These are phyloP conservation scores for Paramyrothecium roridum DNA, from an alignment of 2,329 filamentous ascomycete genomes.

Conservation along the genomic window DNA sequence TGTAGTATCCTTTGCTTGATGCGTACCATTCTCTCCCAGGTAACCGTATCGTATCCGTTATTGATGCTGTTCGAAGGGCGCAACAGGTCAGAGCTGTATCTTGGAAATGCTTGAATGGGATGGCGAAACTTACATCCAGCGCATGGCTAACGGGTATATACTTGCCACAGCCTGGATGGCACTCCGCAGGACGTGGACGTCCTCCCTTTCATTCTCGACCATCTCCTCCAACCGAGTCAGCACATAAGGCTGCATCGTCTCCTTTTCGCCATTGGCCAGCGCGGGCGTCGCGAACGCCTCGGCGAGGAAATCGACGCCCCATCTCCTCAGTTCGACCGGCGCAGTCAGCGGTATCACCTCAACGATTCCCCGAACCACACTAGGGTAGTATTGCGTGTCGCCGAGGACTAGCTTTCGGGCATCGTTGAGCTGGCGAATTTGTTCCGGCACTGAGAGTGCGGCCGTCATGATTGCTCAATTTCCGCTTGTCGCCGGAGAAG, in stretches of 20 bases:
- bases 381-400: slow-evolving; percentile 84
- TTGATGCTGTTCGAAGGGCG: slow-evolving; percentile 64
- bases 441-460: slow-evolving; percentile 62
- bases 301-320: slow-evolving; percentile 93
- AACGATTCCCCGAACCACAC: slow-evolving; percentile 89
- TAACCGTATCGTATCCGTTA: slow-evolving; percentile 74
- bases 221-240: slow-evolving; percentile 72
- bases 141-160: slow-evolving; percentile 87
- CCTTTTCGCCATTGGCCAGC: slow-evolving; percentile 74
- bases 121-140: slow-evolving; percentile 80
- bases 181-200: slow-evolving; percentile 77
- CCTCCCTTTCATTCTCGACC: slow-evolving; percentile 69
- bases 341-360: slow-evolving; percentile 79
- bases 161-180: slow-evolving; percentile 86
- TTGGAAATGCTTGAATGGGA: background rate
- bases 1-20: slow-evolving; percentile 88
- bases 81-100: slow-evolving; percentile 19
- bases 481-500: background rate
- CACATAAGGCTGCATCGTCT: slow-evolving; percentile 71
- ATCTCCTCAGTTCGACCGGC: slow-evolving; percentile 80
- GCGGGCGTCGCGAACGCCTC: slow-evolving; percentile 95
- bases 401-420: slow-evolving; percentile 86
- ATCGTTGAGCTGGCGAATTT: slow-evolving; percentile 83
- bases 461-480: slow-evolving; percentile 45
- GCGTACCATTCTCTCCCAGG: slow-evolving; percentile 83